Conservation (phyloP, 192 early-diverging fungal species). For the Entophlyctis luteolus region DNA sequence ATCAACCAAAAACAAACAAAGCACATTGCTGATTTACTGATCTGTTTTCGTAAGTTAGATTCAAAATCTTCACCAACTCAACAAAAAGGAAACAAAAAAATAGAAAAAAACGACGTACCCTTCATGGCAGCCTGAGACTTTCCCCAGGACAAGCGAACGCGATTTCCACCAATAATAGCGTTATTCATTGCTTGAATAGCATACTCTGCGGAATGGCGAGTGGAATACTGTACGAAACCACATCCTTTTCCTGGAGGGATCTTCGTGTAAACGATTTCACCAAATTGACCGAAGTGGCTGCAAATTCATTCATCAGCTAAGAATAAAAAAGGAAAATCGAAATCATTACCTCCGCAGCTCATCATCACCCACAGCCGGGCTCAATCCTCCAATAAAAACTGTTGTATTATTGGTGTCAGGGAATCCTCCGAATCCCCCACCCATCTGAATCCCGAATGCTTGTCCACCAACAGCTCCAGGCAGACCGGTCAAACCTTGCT, state of each 20-base stretch:
- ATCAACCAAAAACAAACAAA: no score
- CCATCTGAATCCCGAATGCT: not conserved
- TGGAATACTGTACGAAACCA: slow-evolving; percentile 90
- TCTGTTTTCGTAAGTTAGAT: no score
- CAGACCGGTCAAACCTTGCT: not conserved
- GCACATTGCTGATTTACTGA: no score
- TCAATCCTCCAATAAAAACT: slow-evolving; percentile 94
- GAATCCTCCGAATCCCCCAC: slow-evolving; percentile 34
- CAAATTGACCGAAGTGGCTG: slow-evolving; percentile 79
- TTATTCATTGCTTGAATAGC: slow-evolving; percentile 90
- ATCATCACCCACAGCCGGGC: slow-evolving; percentile 74
- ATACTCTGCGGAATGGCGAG: slow-evolving; percentile 77
- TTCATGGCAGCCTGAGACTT: slow-evolving; percentile 47
- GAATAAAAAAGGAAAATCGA: no score
- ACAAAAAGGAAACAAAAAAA: not conserved
- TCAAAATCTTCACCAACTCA: no score
- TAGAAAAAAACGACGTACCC: slow-evolving; percentile 18
- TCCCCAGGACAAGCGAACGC: slow-evolving; percentile 72
- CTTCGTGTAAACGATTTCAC: slow-evolving; percentile 89
- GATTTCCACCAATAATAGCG: slow-evolving; percentile 72
- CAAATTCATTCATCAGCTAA: not conserved
- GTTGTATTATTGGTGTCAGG: slow-evolving; percentile 91
- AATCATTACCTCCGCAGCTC: slow-evolving; percentile 64
- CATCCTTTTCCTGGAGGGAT: slow-evolving; percentile 93
- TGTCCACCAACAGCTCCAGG: not conserved